Base-by-base conservation (phyloP, 2,329 filamentous ascomycete genomes). In the Coniochaeta ligniaria region DNA sequence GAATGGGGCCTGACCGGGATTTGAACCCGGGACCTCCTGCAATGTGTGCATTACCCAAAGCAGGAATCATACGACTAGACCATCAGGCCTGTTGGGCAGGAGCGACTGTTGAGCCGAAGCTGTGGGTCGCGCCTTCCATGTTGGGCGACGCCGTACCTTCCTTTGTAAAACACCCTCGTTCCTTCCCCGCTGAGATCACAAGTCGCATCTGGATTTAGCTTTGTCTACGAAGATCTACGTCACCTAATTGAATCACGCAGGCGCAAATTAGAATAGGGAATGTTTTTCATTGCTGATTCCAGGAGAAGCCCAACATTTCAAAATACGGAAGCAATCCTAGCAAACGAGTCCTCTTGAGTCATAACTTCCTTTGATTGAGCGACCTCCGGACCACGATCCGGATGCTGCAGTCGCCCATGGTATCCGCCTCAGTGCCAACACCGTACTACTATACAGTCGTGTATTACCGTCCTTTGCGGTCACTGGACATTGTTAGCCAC, bases 391-490 rank as follows among this genome's bases (percentile, higher is more conserved):
- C 43, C 20, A 26, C 20, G 5, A 26, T 5, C 11, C 47, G 16
- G 47, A 26, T 4, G 22, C n/a, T 11, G 22, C 26, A 31, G 24
- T 52, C 47, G 14, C 16, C 12, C n/a, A 17, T 52, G 22, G 26
- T 47, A 47, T 47, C 43, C 17, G 17, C 38, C 38, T 41, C 38
- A 6, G 3, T 47, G 22, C 43, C 43, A 43, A 24, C n/a, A 47
- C 43, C 43, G 43, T 11, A 47, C 43, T 47, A 24, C 26, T 52
- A 52, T 52, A 57, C 54, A 57, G n/a, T 38, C 54, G 12, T 38
- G 54, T 22, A 57, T 16, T 31, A 61, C 47, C 33, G 62, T 55
- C 60, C 57, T 60, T 67, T 66, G 60, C 64, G 61, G 57, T 57
- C 59, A 12, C 54, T 50, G 24, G 26, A 41, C 63, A 63, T n/a